Base-by-base conservation (phyloP, 345 rosid genomes). In the Mercurialis annua region DNA sequence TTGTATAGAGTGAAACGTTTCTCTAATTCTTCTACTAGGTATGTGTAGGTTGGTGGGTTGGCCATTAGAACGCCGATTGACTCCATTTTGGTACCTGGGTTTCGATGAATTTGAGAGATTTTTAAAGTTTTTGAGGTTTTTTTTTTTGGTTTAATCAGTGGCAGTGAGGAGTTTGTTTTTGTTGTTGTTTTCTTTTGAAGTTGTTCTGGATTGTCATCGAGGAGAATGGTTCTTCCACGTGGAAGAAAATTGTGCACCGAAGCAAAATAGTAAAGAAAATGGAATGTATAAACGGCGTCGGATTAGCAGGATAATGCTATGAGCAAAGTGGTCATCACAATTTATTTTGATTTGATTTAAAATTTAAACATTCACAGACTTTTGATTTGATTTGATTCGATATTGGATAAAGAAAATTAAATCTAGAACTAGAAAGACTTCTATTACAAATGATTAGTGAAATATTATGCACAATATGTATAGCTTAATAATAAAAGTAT, bases 11-110 rank as follows among this genome's bases (percentile, higher is more conserved):
- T 83, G 84, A 85, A 92, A 10, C 97, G 92, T 67, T 75, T 76
- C 73, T 85, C 81, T 66, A 93, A 89, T 69, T 88, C 84, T 60
- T 79, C 80, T 75, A 88, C 85, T 6, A 90, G 87, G 80, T 88
- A 84, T 0, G 81, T 16, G 42, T 59, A 44, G 81, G 73, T 80
- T 33, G 96, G 72, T 0, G 73, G 98, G 75, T 80, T 81, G 70
- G 89, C 72, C 92, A 90, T 78, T 1, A 93, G 87, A 15, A 90
- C 94, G 34, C 89, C 84, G 51, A 83, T 78, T 50, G 90, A 81
- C 58, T 86, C 87, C 98, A 93, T 91, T 30, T 55, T 7, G 59
- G 60, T 31, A 16, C 4, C 15, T 54, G 34, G 30, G 15, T 54
- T 26, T 54, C 15, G 59, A 11, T 47, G 5, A 16, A 7, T 40